phyloP scores from a whole-genome alignment of 2,329 filamentous ascomycete genomes.

The Fusarium xylarioides region DNA sequence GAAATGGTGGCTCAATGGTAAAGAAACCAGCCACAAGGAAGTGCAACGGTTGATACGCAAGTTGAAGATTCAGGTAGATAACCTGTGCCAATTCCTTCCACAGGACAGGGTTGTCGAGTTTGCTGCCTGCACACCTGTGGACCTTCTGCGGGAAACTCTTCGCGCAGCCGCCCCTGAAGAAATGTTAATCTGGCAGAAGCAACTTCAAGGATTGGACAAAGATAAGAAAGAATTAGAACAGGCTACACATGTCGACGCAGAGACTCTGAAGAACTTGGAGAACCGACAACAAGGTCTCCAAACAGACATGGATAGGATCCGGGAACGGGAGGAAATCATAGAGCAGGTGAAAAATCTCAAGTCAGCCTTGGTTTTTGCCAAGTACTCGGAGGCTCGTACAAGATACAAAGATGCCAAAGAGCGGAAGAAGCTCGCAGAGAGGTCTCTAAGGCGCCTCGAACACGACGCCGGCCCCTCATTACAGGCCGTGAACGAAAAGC shows the following conservation, averaged over 20 bases:
- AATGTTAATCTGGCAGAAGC: constrained; percentile 80
- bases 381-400: constrained; percentile 66
- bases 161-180: constrained; percentile 85
- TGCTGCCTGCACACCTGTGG: constrained; percentile 80
- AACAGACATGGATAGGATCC: constrained; percentile 83
- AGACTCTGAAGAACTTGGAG: constrained; percentile 73
- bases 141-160: constrained; percentile 85
- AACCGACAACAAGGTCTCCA: constrained; percentile 77
- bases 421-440: constrained; percentile 62
- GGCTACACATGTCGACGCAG: constrained; percentile 66
- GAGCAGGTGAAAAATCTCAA: constrained; percentile 71
- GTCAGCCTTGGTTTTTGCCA: constrained; percentile 70
- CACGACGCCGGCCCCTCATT: constrained; percentile 71
- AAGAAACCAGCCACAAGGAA: constrained; percentile 66
- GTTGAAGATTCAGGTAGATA: constrained; percentile 94
- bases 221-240: constrained; percentile 71
- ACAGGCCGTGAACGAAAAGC: constrained; percentile 73
- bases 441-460: constrained; percentile 68
- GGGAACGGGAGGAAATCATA: constrained; percentile 76
- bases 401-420: constrained; percentile 62
- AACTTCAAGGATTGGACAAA: constrained; percentile 75
- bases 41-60: constrained; percentile 73
- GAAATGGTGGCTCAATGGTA: constrained; percentile 80
- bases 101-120: constrained; percentile 97
- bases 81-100: constrained; percentile 95